Evolutionary conservation across 192 early-diverging fungal species (phyloP).

Genomic region (Dissophora globulifera): DNA sequence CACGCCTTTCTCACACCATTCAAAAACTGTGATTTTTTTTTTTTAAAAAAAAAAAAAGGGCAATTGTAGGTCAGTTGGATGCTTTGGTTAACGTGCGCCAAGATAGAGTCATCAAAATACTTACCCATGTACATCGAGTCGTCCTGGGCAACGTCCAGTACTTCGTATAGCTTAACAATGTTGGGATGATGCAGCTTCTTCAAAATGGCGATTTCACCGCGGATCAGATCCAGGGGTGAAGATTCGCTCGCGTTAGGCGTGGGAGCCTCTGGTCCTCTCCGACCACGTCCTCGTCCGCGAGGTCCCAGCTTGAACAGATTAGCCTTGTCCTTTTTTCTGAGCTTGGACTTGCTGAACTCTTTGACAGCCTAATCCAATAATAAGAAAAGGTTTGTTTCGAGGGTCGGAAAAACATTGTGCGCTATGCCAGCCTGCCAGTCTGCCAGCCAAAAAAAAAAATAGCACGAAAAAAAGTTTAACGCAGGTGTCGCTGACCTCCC

Average conservation of each 20-base stretch:
- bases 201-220: slow-evolving; percentile 90
- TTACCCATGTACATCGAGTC: slow-evolving; percentile 82
- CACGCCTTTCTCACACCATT: slow-evolving; percentile 86
- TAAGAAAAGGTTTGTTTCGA: too few species aligned
- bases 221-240: slow-evolving; percentile 88
- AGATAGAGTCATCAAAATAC: too few species aligned
- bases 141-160: slow-evolving; percentile 87
- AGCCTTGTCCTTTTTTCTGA: slow-evolving; percentile 76
- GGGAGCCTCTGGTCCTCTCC: slow-evolving; percentile 58
- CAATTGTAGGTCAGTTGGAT: too few species aligned
- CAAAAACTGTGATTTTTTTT: slow-evolving; percentile 74
- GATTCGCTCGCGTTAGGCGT: slow-evolving; percentile 5
- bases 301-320: slow-evolving; percentile 61
- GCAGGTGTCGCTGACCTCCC: too few species aligned
- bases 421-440: too few species aligned
- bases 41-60: background rate
- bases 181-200: slow-evolving; percentile 94
- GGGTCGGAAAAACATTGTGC: background rate
- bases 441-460: slow-evolving; percentile 1
- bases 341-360: slow-evolving; percentile 89
- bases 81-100: too few species aligned
- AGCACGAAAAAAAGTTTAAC: background rate
- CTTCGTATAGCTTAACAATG: slow-evolving; percentile 90
- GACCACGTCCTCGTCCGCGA: slow-evolving; percentile 65
- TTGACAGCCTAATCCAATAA: slow-evolving; percentile 97